Evolutionary conservation across 495 filamentous ascomycete genomes (phyloP), one percentile per base, ranked within the genome.

Genomic region (Talaromyces trachyspermus): DNA sequence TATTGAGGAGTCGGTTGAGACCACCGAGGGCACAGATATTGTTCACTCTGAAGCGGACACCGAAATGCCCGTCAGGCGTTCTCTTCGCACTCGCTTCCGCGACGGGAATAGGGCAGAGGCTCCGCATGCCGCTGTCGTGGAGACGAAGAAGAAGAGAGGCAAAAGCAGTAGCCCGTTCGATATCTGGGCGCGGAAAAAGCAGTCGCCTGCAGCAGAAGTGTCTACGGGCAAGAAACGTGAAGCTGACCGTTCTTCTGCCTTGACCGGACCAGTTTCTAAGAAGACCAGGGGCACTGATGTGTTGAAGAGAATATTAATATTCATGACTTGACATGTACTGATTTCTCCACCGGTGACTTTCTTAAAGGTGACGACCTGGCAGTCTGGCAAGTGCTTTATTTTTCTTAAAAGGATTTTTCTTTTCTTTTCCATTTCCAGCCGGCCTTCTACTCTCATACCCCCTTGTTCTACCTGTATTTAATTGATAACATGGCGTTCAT

Each of bases 131-230:
- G 81, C 79, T 6, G 30, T 46, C n/a, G 22, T 53, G 5, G 54
- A 58, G 27, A 36, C 52, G n/a, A 59, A 57, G 51, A 60, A 55
- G 32, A 69, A 67, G 22, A 41, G 35, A 36, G 51, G 43, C 24
- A 55, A 56, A 37, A 79, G 75, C 51, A 62, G 63, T 10, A 85
- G 81, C 54, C 80, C 83, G 0, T 89, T 87, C 52, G 76, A 79
- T 51, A 64, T 65, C 40, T 88, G 83, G 82, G 67, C 69, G 30
- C 75, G 81, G 15, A 76, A 72, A 50, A 87, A 87, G 70, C 56
- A 53, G 39, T 53, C 49, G 2, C 56, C 64, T 40, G 56, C 62
- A n/a, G 33, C 42, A 9, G 32, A 51, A 36, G 53, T 43, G 9
- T 41, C 53, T 18, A 56, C 59, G 20, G 29, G 59, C 25, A 57